Evolutionary conservation across 306 rosid species (phyloP).

Genomic region (Acacia crassicarpa): DNA sequence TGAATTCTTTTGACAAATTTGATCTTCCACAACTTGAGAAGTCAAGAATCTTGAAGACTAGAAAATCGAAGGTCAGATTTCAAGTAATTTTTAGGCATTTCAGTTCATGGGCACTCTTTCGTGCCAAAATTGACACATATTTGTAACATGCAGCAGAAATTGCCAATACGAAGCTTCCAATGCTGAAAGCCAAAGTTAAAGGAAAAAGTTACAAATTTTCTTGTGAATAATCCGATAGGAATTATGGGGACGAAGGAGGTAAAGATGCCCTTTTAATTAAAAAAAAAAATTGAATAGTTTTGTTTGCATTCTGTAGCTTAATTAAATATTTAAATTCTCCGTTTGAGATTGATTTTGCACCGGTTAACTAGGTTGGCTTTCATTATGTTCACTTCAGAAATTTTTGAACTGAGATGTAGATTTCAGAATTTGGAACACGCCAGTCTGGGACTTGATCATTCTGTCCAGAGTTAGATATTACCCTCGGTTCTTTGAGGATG

Average conservation of each 20-base stretch:
- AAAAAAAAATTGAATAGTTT: background rate
- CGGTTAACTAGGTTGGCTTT: background rate
- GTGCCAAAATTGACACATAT: slow-evolving; percentile 3
- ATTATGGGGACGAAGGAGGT: background rate
- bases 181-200: background rate
- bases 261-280: background rate
- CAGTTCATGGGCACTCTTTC: background rate
- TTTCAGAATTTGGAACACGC: background rate
- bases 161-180: slow-evolving; percentile 26
- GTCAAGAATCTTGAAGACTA: slow-evolving; percentile 53
- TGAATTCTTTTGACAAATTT: slow-evolving; percentile 56
- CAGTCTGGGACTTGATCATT: background rate
- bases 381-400: background rate
- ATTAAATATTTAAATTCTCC: background rate
- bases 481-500: background rate
- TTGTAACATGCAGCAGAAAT: slow-evolving; percentile 33
- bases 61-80: slow-evolving; percentile 51
- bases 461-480: background rate
- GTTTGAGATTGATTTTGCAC: background rate
- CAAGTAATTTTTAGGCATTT: background rate
- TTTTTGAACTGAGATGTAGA: background rate
- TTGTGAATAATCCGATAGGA: background rate
- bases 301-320: background rate
- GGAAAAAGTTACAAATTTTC: background rate
- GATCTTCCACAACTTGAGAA: slow-evolving; percentile 30